Percentiles rank a stretch among this genome's conserved stretches.
Conservation (phyloP, 2,329 filamentous ascomycete genomes). For the Colletotrichum limetticola region DNA sequence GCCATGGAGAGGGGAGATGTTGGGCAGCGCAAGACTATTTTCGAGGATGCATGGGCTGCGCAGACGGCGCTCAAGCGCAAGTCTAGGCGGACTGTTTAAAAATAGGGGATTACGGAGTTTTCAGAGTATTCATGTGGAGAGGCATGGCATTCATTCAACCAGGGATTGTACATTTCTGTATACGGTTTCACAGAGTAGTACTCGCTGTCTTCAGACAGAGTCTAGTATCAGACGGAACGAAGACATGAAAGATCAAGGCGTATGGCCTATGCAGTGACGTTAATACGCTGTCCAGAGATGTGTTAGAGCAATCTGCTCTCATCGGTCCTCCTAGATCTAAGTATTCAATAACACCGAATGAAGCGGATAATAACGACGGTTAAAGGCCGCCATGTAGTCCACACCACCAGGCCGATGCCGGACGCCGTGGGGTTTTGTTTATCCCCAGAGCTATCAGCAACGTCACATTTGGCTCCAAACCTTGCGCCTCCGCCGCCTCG, state of each 20-base stretch:
- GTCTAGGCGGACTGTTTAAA: constrained; percentile 14
- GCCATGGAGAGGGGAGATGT: constrained; percentile 72
- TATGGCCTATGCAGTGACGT: neutral
- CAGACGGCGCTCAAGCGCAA: constrained; percentile 39
- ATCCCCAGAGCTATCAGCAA: neutral
- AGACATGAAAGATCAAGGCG: neutral
- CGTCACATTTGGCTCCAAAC: neutral
- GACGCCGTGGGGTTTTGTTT: neutral
- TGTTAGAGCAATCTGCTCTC: neutral
- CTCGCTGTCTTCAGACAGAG: neutral
- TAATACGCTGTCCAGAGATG: neutral
- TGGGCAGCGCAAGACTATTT: constrained; percentile 69
- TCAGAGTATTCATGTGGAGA: neutral
- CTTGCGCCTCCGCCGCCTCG: neutral
- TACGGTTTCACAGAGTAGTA: constrained; percentile 4
- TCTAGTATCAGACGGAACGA: constrained; percentile 2
- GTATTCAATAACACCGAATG: too few relatives aligned
- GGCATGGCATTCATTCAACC: constrained; percentile 17
- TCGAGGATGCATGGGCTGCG: constrained; percentile 74
- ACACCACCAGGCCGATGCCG: too few relatives aligned
- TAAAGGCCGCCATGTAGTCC: neutral
- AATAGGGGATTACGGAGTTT: constrained; percentile 1
- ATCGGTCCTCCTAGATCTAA: neutral
- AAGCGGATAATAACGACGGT: neutral
- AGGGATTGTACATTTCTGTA: constrained; percentile 21